Conservation (phyloP, 805 yeast genomes). For the Phaffomyces thermotolerans region DNA sequence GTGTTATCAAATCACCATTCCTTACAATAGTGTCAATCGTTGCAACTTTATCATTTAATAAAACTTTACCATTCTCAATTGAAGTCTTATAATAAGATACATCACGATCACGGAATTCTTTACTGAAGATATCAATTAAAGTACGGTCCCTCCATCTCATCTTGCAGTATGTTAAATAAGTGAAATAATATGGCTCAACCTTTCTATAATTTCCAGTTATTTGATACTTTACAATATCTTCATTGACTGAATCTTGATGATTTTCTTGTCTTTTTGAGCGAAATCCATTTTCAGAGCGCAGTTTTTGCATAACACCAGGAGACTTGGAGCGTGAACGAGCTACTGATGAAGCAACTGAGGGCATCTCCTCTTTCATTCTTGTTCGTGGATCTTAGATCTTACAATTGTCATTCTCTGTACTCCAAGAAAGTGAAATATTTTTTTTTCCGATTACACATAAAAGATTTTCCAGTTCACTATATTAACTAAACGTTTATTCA, state of each 20-base stretch:
- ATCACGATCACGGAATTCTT: constrained; percentile 79
- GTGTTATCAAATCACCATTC: constrained; percentile 80
- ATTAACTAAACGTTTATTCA: neutral
- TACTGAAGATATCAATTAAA: constrained; percentile 69
- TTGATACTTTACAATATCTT: constrained; percentile 44
- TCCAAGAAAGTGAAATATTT: too few species aligned
- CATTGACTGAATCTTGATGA: constrained; percentile 13
- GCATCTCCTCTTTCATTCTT: too few species aligned
- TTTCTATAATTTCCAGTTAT: constrained; percentile 58
- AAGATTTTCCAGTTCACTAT: neutral
- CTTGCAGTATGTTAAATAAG: constrained; percentile 86
- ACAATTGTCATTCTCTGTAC: too few species aligned
- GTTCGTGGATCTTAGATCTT: too few species aligned
- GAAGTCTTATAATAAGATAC: constrained; percentile 55
- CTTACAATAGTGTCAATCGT: constrained; percentile 54
- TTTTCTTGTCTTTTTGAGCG: constrained; percentile 16
- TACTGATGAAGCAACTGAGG: neutral
- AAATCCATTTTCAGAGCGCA: constrained; percentile 17
- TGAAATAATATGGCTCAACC: constrained; percentile 80
- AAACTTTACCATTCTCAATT: constrained; percentile 58
- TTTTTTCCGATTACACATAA: too few species aligned
- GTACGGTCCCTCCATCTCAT: constrained; percentile 85
- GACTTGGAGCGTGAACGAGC: constrained; percentile 10
- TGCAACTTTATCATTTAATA: constrained; percentile 62
- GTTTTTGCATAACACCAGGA: constrained; percentile 3